Evolutionary conservation across 1,284 basidiomycete genomes (phyloP).

Genomic region (Meripilus lineatus): DNA sequence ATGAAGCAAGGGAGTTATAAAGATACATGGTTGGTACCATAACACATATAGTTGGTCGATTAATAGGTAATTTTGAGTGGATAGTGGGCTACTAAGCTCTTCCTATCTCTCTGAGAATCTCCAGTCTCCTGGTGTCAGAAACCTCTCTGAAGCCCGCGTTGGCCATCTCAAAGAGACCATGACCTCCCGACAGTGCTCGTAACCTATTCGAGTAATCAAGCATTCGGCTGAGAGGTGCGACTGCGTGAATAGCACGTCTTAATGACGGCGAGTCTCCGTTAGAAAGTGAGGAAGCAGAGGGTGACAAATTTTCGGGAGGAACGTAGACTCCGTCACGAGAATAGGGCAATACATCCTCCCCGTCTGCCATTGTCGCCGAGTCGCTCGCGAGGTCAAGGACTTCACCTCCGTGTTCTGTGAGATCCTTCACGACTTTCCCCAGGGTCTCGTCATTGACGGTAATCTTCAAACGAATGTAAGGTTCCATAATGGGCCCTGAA

Average conservation of each 20-base stretch:
- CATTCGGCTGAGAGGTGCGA: constrained; percentile 76
- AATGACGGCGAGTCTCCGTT: constrained; percentile 30
- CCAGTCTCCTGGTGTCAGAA: constrained; percentile 49
- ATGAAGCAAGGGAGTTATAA: constrained; percentile 60
- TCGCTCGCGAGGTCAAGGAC: constrained; percentile 51
- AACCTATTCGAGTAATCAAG: constrained; percentile 77
- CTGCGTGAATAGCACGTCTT: constrained; percentile 60
- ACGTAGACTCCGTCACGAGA: constrained; percentile 62
- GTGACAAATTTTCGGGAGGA: constrained; percentile 68
- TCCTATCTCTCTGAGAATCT: constrained; percentile 74
- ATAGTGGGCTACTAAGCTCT: constrained; percentile 40
- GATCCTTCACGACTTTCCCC: constrained; percentile 71
- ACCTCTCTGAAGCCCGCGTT: constrained; percentile 73
- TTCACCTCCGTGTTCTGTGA: constrained; percentile 73
- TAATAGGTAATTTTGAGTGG: constrained; percentile 7
- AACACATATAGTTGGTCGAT: neutral
- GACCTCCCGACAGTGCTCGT: constrained; percentile 77
- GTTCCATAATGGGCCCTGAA: constrained; percentile 69
- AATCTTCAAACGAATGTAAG: constrained; percentile 63
- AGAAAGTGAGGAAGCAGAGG: constrained; percentile 41
- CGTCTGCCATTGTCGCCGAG: constrained; percentile 31
- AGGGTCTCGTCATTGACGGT: constrained; percentile 60
- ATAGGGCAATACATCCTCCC: constrained; percentile 45
- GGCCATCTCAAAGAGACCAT: constrained; percentile 77
- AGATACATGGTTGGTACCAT: neutral